Base-by-base conservation (phyloP, 1,139 yeast species). In the Saccharomycopsis phalli region DNA sequence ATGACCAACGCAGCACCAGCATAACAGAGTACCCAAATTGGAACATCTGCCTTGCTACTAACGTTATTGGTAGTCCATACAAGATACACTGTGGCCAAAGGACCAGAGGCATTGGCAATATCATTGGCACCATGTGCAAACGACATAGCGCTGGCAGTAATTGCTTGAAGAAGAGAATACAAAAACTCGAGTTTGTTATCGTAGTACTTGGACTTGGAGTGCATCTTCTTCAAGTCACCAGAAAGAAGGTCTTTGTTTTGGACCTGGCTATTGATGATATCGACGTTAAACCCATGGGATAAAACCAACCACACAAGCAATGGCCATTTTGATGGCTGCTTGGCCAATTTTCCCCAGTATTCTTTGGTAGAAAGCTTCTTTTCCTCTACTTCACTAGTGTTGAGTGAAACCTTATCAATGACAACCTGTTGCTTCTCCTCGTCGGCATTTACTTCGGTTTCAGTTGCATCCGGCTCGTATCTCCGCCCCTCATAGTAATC, bases 101-200 rank as follows among this genome's bases (percentile, higher is more conserved):
- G 91, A 50, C 86, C 91, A 28, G 83, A 74, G 31, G 91, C 88
- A 53, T 81, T 81, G 39, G 88, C 71, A 50, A 81, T 78, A 61
- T 81, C 93, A 56, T 81, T 81, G 34, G 91, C 79, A 48, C 93
- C 86, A 54, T 81, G 93, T 14, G 88, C 84, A 59, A 81, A 79
- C 3, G 88, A 79, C 79, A 80, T 80, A 47, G 87, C 80, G 53
- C 79, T 71, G 18, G 93, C 88, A 40, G 88, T 80, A 47, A 81
- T 62, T 39, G 76, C 80, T 61, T 81, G 93, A 45, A 79, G 64
- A 50, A 80, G 65, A 3, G 91, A 76, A 60, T 74, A 81, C 51
- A 81, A 62, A 58, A 69, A 79, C 60, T 81, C 93, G 46, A 78
- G 65, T 60, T 76, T 75, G 69, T 75, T 76, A 57, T 79, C 84